A percentile compares a stretch with the other conserved stretches of the same genome.
phyloP scores from a whole-genome alignment of 2,329 filamentous ascomycete species.

The Fusarium azukiicola region DNA sequence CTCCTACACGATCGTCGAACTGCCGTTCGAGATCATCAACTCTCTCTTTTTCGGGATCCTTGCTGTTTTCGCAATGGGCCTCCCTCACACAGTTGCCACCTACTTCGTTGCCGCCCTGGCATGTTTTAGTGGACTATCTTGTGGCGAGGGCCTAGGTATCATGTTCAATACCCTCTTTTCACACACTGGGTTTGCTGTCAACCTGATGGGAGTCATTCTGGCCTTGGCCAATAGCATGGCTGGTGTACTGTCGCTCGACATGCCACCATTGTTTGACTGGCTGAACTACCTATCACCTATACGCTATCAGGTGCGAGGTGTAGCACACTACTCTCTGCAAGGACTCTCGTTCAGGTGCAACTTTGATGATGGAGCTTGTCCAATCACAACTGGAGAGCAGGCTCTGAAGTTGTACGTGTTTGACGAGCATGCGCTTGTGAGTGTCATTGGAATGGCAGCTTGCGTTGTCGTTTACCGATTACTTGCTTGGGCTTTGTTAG shows the following conservation, averaged over 20 bases:
- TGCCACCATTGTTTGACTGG: conserved; percentile 82
- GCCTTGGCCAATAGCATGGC: conserved; percentile 86
- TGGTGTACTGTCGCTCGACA: conserved; percentile 85
- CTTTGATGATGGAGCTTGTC: conserved; percentile 78
- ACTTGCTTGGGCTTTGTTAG: conserved; percentile 79
- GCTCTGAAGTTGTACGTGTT: conserved; percentile 85
- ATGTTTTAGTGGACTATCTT: conserved; percentile 86
- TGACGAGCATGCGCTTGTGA: conserved; percentile 79
- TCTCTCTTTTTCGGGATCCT: conserved; percentile 84
- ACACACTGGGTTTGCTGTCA: conserved; percentile 89
- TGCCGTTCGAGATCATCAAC: conserved; percentile 85
- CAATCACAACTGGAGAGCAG: conserved; percentile 83
- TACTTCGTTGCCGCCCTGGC: conserved; percentile 85
- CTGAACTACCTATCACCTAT: conserved; percentile 88
- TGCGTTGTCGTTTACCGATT: conserved; percentile 83
- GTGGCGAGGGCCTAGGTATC: conserved; percentile 88
- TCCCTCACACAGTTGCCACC: conserved; percentile 81
- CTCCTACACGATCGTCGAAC: conserved; percentile 85
- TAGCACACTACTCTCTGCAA: conserved; percentile 83
- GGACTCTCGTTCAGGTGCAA: conserved; percentile 83
- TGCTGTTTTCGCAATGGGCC: conserved; percentile 81
- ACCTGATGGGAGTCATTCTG: conserved; percentile 85
- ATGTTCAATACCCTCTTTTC: conserved; percentile 89
- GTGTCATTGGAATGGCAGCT: conserved; percentile 81
- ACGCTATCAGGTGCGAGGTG: conserved; percentile 84